These are phyloP conservation scores for Phytopythium mirpurense DNA, from an alignment of 352 stramenopile genomes.

Conservation along the genomic window DNA sequence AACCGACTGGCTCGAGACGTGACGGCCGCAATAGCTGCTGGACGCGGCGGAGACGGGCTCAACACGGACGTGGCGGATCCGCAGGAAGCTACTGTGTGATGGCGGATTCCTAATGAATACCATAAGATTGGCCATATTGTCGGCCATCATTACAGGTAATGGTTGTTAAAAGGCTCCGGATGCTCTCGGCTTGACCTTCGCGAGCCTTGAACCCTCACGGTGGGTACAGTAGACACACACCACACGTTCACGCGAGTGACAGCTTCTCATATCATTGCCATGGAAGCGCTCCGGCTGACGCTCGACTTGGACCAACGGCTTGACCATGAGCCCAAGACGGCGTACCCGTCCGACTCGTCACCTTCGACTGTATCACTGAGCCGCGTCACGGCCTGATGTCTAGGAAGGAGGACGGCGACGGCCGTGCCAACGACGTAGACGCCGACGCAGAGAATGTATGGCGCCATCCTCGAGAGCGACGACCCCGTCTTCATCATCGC, in stretches of 20 bases:
- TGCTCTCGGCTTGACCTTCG: too few species aligned
- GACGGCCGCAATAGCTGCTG: not conserved
- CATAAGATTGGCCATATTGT: too few species aligned
- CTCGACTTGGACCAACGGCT: not conserved
- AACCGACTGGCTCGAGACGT: slow-evolving; percentile 1
- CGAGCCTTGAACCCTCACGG: too few species aligned
- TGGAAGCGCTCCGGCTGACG: too few species aligned
- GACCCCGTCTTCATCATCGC: slow-evolving; percentile 35
- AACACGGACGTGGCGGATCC: not conserved
- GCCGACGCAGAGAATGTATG: slow-evolving; percentile 44
- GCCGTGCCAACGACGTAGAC: slow-evolving; percentile 42
- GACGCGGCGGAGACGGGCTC: not conserved
- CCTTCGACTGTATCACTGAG: not conserved
- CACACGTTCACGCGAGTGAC: too few species aligned
- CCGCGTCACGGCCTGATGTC: not conserved
- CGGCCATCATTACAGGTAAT: too few species aligned
- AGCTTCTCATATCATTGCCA: too few species aligned
- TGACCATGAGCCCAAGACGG: not conserved
- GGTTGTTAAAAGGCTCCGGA: too few species aligned
- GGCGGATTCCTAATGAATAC: too few species aligned
- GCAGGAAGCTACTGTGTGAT: too few species aligned
- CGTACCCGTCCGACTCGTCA: not conserved
- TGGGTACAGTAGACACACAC: too few species aligned
- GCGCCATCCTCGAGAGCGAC: slow-evolving; percentile 35
- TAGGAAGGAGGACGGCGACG: slow-evolving; percentile 22